Percentiles rank a stretch among this genome's conserved stretches.
These are phyloP conservation scores for Porcisia deanei DNA, from an alignment of 208 protist species.

Conservation along the genomic window DNA sequence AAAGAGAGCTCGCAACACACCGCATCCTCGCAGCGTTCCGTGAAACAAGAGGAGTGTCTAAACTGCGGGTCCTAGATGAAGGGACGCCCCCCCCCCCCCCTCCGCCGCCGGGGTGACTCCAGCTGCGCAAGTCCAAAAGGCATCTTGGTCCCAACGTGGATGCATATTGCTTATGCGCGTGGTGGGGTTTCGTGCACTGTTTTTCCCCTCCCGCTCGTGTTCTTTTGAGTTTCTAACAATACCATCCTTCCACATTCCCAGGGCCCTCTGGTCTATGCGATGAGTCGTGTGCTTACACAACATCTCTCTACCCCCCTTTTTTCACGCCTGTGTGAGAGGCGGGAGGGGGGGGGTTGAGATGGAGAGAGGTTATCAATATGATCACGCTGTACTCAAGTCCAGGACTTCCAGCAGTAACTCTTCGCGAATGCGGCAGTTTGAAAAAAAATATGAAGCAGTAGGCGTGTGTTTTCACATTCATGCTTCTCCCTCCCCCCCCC, in stretches of 20 bases:
- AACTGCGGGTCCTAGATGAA: slow-evolving; percentile 58
- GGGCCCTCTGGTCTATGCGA: no score
- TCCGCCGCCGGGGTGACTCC: background rate
- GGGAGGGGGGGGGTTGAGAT: no score
- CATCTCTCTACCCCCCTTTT: background rate
- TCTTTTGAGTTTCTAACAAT: background rate
- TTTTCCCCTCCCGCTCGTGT: background rate
- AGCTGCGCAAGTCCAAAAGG: background rate
- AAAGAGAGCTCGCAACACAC: slow-evolving; percentile 16
- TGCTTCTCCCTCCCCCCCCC: background rate
- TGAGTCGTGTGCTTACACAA: background rate
- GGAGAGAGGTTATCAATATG: no score
- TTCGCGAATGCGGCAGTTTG: background rate
- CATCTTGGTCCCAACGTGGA: background rate
- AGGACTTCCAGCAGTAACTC: no score
- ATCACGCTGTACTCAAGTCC: no score
- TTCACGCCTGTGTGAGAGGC: background rate
- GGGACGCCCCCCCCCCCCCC: background rate
- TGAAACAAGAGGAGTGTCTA: slow-evolving; percentile 77
- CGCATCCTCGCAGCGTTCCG: slow-evolving; percentile 8
- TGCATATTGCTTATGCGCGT: background rate
- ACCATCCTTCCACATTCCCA: no score
- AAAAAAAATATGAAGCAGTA: background rate
- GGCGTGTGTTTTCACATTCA: slow-evolving; percentile 6
- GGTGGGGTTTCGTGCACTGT: background rate